phyloP scores from a whole-genome alignment of 202 grass and related monocot species.

The Panicum hallii region DNA sequence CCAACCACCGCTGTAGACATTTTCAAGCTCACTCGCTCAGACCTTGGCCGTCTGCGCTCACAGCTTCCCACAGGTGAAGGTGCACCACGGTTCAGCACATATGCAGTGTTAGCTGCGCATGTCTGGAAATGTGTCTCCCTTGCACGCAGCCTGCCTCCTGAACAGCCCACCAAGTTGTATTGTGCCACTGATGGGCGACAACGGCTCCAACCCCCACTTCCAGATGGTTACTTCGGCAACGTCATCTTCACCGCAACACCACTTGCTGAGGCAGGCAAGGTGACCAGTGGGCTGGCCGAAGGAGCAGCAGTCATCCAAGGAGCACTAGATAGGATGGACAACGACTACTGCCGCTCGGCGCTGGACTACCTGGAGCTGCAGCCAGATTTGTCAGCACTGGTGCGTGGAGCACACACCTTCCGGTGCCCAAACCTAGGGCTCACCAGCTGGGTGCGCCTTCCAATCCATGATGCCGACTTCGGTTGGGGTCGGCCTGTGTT shows the following conservation, averaged over 20 bases:
- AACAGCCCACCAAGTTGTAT: constrained; percentile 85
- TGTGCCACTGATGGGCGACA: constrained; percentile 84
- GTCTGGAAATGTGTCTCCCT: constrained; percentile 81
- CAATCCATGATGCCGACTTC: constrained; percentile 83
- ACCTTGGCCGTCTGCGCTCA: constrained; percentile 54
- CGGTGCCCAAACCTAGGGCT: constrained; percentile 88
- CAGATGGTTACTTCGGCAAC: constrained; percentile 90
- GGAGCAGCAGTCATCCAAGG: constrained; percentile 67
- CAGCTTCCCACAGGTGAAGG: constrained; percentile 47
- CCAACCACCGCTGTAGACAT: constrained; percentile 70
- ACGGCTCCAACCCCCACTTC: constrained; percentile 68
- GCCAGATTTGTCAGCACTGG: constrained; percentile 70
- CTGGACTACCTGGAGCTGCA: constrained; percentile 85
- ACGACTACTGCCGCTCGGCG: constrained; percentile 71
- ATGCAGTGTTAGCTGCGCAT: constrained; percentile 71
- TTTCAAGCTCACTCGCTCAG: constrained; percentile 70
- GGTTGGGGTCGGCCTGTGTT: constrained; percentile 89
- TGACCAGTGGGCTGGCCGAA: constrained; percentile 42
- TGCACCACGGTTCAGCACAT: constrained; percentile 56
- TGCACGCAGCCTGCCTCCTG: constrained; percentile 63
- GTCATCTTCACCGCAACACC: constrained; percentile 94
- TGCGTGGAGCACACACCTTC: constrained; percentile 86
- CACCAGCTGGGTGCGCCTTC: constrained; percentile 89
- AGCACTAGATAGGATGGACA: constrained; percentile 76
- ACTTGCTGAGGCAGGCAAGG: constrained; percentile 60